Percentiles rank a stretch among this genome's conserved stretches.
Evolutionary conservation across 805 yeast genomes (phyloP).

Genomic region (Wickerhamiella galacta): DNA sequence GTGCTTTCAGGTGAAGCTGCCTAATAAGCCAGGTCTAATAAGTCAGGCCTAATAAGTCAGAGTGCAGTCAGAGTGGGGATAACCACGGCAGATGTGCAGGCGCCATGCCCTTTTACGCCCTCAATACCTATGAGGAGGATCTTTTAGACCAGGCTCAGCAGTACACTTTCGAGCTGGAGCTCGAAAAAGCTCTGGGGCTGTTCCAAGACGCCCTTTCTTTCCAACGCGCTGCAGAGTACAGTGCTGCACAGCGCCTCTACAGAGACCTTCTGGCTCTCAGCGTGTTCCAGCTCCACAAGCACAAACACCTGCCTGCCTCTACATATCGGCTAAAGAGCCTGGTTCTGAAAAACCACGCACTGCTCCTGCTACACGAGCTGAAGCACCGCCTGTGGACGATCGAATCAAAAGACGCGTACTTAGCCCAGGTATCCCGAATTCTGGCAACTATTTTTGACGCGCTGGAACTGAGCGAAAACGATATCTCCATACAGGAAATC

Average conservation of each 20-base stretch:
- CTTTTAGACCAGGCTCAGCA: slow-evolving; percentile 57
- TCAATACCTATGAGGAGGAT: slow-evolving; percentile 63
- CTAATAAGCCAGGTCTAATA: too few relatives aligned
- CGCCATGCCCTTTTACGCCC: slow-evolving; percentile 42
- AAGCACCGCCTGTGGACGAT: slow-evolving; percentile 3
- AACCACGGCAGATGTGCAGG: too few relatives aligned
- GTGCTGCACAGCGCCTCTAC: slow-evolving; percentile 38
- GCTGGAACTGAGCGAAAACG: slow-evolving; percentile 7
- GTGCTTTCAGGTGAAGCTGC: too few relatives aligned
- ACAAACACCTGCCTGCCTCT: slow-evolving; percentile 38
- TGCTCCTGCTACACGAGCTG: slow-evolving; percentile 37
- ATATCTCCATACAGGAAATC: slow-evolving; percentile 3
- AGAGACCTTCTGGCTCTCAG: slow-evolving; percentile 49
- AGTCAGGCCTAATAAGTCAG: too few relatives aligned
- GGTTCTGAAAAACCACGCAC: slow-evolving; percentile 67
- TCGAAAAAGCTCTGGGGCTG: slow-evolving; percentile 65
- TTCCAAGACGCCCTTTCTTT: slow-evolving; percentile 52
- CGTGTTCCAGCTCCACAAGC: slow-evolving; percentile 29
- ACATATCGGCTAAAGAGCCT: slow-evolving; percentile 60
- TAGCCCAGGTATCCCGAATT: background rate
- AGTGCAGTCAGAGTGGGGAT: too few relatives aligned
- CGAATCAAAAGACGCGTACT: background rate
- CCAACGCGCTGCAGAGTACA: slow-evolving; percentile 36
- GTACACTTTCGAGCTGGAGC: slow-evolving; percentile 79
- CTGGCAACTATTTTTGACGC: slow-evolving; percentile 6